Conservation (phyloP, 2,329 filamentous ascomycete species). For the Colletotrichum tropicale region DNA sequence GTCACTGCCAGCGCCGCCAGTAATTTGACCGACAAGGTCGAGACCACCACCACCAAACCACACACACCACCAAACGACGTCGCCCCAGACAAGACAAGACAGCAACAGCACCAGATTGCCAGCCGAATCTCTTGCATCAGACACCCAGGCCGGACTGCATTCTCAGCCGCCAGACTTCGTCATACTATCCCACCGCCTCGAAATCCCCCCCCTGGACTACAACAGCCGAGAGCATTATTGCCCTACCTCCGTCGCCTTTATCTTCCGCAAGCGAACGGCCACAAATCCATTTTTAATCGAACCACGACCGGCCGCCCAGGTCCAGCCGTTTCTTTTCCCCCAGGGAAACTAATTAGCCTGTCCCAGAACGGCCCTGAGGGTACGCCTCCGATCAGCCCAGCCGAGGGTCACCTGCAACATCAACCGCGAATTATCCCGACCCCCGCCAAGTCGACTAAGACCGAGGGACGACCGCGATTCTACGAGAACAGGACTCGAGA, state of each 20-base stretch:
- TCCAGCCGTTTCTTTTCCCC: neutral
- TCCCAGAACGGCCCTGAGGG: neutral
- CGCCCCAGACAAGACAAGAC: neutral
- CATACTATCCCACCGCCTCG: neutral
- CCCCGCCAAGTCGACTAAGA: neutral
- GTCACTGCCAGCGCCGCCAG: neutral
- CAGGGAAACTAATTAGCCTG: neutral
- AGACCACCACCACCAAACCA: neutral
- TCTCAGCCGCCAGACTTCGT: neutral
- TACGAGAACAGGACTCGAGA: neutral
- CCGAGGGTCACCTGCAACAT: neutral
- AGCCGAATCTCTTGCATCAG: neutral
- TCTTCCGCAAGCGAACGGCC: neutral
- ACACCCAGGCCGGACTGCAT: neutral
- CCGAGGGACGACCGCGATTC: conserved; percentile 1
- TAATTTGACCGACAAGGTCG: neutral
- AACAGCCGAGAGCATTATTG: neutral
- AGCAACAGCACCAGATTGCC: neutral
- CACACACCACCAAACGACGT: neutral
- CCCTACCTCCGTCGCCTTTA: neutral
- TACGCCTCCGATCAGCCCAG: neutral
- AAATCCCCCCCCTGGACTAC: neutral
- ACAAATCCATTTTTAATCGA: neutral
- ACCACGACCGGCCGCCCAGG: neutral
- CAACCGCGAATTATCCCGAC: neutral